Base-by-base conservation (phyloP, 352 stramenopile genomes). In the Pythium sp. region DNA sequence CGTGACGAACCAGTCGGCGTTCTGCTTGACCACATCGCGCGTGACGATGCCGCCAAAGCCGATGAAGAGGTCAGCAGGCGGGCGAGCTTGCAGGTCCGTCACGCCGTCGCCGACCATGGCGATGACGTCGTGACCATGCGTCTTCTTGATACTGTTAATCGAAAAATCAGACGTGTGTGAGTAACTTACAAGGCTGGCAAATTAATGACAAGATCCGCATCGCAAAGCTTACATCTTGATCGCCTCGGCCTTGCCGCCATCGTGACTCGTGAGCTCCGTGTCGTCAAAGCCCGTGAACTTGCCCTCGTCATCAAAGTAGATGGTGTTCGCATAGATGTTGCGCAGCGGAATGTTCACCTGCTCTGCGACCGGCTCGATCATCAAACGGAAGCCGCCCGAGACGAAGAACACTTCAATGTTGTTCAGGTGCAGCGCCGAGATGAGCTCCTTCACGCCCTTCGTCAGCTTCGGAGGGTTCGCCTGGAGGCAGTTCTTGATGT, bases 61-160 rank as follows among this genome's bases (percentile, higher is more conserved):
- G 68, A 99, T 95, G 74, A 99, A 99, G 11, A 97, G 85, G 64
- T 98, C 82, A 1, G 97, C 98, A 11, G 98, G 98, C 49, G 98
- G 97, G 38, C 97, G 97, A 20, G 98, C 98, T 79, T 99, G 94
- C 74, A 98, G 79, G 84, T 99, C 98, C 2, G 97, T 99, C 14
- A 97, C 97, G 34, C 98, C 98, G 78, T 99, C 98, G 46, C 98
- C 98, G n/a, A 99, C 84, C 97, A 99, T 99, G 9, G 99, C 89
- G 54, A 99, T 94, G 15, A 85, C 94, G n/a, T 96, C 72, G 80
- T 99, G 98, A 58, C 90, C 89, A 61, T 94, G 81, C 61, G 85
- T 89, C 46, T 93, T 82, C 77, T 98, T 98, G 64, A 99, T 98
- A 24, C 75, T 82, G 69, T 65, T 14, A 3, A 11, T n/a, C n/a